phyloP scores from a whole-genome alignment of 2,329 filamentous ascomycete genomes.

The Akanthomyces muscarius region DNA sequence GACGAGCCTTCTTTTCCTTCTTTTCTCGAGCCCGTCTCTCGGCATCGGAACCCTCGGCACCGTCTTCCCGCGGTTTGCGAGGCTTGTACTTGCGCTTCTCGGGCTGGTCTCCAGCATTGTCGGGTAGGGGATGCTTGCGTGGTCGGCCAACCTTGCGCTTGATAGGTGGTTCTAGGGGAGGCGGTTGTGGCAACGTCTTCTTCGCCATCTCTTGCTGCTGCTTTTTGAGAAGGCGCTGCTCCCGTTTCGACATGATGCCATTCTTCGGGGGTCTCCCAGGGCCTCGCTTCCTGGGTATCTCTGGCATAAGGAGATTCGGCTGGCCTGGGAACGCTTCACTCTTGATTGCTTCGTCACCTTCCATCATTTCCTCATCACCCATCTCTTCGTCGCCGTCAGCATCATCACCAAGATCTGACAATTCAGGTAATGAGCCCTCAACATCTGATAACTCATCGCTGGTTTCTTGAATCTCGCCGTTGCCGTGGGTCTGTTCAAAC shows the following conservation, averaged over 20 bases:
- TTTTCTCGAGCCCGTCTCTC: constrained; percentile 54
- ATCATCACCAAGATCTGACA: constrained; percentile 37
- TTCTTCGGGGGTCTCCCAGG: constrained; percentile 81
- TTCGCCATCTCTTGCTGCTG: constrained; percentile 44
- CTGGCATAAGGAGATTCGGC: constrained; percentile 34
- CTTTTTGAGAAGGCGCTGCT: constrained; percentile 62
- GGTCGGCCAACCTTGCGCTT: constrained; percentile 65
- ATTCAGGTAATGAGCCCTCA: constrained; percentile 37
- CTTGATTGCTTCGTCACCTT: constrained; percentile 27
- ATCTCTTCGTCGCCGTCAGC: constrained; percentile 32
- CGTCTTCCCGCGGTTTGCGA: constrained; percentile 54
- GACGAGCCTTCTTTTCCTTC: constrained; percentile 55
- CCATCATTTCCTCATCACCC: constrained; percentile 26
- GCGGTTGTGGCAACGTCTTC: constrained; percentile 47
- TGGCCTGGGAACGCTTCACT: constrained; percentile 29
- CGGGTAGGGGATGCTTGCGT: constrained; percentile 58
- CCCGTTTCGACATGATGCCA: constrained; percentile 76
- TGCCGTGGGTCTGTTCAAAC: constrained; percentile 60
- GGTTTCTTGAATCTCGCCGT: constrained; percentile 53
- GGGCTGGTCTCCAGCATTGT: constrained; percentile 48
- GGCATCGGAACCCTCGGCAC: constrained; percentile 52
- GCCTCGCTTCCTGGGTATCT: constrained; percentile 63
- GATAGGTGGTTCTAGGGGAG: constrained; percentile 46
- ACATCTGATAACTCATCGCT: constrained; percentile 50
- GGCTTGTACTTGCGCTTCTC: constrained; percentile 67